Percentiles rank a stretch among this genome's conserved stretches.
These are phyloP conservation scores for Pouteria campechiana DNA, from an alignment of 179 eudicot genomes.

Conservation along the genomic window DNA sequence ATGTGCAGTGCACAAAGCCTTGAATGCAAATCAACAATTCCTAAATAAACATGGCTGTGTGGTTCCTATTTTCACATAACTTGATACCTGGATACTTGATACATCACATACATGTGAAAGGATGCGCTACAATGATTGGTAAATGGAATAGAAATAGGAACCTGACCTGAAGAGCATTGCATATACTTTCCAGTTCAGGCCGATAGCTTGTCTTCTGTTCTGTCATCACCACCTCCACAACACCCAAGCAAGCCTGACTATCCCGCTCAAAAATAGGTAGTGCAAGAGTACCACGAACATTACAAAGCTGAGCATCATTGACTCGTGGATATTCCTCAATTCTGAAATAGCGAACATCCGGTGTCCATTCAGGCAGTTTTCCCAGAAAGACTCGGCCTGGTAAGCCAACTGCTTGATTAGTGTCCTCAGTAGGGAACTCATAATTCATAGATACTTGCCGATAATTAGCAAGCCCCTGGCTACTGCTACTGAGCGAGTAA, in stretches of 20 bases:
- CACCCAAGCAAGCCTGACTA: constrained; percentile 70
- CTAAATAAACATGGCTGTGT: no score
- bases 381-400: constrained; percentile 77
- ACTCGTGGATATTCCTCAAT: constrained; percentile 61
- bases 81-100: no score
- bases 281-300: constrained; percentile 69
- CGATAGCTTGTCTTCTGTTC: constrained; percentile 42
- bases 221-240: constrained; percentile 72
- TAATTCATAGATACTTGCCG: constrained; percentile 47
- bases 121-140: background rate
- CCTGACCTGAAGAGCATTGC: constrained; percentile 83
- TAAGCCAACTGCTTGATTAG: constrained; percentile 48
- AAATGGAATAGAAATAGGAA: background rate
- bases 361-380: constrained; percentile 76
- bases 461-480: constrained; percentile 31
- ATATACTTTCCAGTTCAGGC: constrained; percentile 63
- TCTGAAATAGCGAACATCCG: constrained; percentile 60
- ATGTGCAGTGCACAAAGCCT: no score
- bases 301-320: constrained; percentile 33
- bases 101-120: no score
- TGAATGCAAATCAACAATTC: no score
- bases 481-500: constrained; percentile 26
- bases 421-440: constrained; percentile 57
- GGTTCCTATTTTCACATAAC: no score
- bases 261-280: constrained; percentile 77